A percentile compares a stretch with the other conserved stretches of the same genome.
Conservation (phyloP, 179 eudicot species). For the Beta lomatogona region DNA sequence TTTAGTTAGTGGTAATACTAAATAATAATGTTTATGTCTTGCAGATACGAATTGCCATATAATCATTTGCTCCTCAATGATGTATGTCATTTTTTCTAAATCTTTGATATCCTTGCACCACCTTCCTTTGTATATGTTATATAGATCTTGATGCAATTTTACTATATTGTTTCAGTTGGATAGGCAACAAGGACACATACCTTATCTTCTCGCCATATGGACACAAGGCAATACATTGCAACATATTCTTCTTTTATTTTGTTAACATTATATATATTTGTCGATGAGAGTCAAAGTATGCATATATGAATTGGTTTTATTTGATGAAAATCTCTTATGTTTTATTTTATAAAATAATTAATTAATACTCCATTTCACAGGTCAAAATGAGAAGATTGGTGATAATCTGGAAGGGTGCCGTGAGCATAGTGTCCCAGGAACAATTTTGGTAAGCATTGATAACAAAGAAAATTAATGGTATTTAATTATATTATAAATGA, state of each 20-base stretch:
- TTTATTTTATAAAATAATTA: too few relatives aligned
- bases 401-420: conserved; percentile 25
- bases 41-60: conserved; percentile 64
- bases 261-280: too few relatives aligned
- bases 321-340: too few relatives aligned
- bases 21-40: neutral
- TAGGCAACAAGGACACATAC: conserved; percentile 51
- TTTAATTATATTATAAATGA: neutral
- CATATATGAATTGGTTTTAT: neutral
- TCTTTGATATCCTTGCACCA: neutral
- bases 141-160: neutral
- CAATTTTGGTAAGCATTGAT: conserved; percentile 59
- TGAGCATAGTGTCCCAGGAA: conserved; percentile 57
- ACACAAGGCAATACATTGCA: conserved; percentile 51
- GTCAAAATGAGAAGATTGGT: conserved; percentile 3
- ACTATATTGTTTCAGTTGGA: conserved; percentile 43
- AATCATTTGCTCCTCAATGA: conserved; percentile 43
- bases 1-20: neutral
- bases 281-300: too few relatives aligned
- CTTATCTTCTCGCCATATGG: conserved; percentile 81
- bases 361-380: neutral
- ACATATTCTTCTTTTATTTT: too few relatives aligned
- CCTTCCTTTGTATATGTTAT: neutral
- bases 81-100: conserved; percentile 28
- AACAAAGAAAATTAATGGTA: too few relatives aligned